Percentiles rank a stretch among this genome's conserved stretches.
phyloP scores from a whole-genome alignment of 441 rosid genomes.

The Isatis lusitanica region DNA sequence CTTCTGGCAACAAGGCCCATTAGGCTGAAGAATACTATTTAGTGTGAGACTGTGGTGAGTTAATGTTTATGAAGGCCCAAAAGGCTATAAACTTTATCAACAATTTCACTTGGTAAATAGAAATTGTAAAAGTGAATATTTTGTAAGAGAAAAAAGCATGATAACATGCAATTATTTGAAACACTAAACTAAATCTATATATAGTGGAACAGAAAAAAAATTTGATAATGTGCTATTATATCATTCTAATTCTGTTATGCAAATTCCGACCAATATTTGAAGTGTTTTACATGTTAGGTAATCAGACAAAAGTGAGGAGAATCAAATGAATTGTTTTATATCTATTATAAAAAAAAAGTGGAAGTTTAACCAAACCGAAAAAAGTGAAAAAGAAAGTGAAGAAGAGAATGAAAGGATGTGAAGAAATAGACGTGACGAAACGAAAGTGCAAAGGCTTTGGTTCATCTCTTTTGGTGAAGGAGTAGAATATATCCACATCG shows the following conservation, averaged over 20 bases:
- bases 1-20: no score
- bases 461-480: constrained; percentile 18
- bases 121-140: neutral
- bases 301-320: neutral
- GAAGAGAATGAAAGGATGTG: constrained; percentile 37
- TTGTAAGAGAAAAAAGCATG: neutral
- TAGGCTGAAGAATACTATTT: no score
- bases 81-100: neutral
- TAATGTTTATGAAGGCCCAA: no score
- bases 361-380: neutral
- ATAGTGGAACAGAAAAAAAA: neutral
- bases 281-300: constrained; percentile 14
- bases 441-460: constrained; percentile 19
- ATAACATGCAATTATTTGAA: neutral
- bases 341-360: neutral
- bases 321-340: neutral
- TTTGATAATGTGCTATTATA: neutral
- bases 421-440: constrained; percentile 35
- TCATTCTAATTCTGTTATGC: neutral
- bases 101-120: neutral
- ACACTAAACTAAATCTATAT: neutral
- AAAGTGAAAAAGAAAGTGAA: constrained; percentile 22
- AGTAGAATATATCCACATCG: constrained; percentile 26
- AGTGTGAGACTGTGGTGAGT: no score
- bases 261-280: neutral